These are phyloP conservation scores for Fusarium praegraminearum DNA, from an alignment of 2,329 filamentous ascomycete genomes.

Conservation along the genomic window DNA sequence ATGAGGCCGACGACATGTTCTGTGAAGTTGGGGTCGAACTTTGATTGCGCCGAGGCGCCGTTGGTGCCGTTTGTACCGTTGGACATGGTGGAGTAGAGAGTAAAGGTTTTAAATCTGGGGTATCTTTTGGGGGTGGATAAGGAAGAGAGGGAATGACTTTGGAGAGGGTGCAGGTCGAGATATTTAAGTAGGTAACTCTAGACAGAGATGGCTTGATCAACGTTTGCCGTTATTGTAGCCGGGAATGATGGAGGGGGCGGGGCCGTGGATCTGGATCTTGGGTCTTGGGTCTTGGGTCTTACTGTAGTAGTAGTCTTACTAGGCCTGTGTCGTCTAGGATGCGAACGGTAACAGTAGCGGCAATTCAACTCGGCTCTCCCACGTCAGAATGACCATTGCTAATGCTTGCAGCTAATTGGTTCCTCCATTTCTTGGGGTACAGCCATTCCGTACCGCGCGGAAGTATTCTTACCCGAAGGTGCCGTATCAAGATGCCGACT, in stretches of 20 bases:
- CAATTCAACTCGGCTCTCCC: slow-evolving; percentile 40
- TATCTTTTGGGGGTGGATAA: slow-evolving; percentile 2
- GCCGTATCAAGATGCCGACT: slow-evolving; percentile 29
- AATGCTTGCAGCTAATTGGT: slow-evolving; percentile 17
- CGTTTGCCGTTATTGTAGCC: slow-evolving; percentile 38
- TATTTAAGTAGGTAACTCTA: background rate
- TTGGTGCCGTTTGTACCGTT: slow-evolving; percentile 39
- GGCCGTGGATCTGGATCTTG: slow-evolving; percentile 27
- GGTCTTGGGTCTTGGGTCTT: background rate
- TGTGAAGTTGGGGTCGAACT: slow-evolving; percentile 83
- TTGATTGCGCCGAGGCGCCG: slow-evolving; percentile 26
- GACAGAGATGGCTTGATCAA: too few relatives aligned
- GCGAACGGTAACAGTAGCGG: slow-evolving; percentile 24
- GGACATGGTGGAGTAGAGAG: slow-evolving; percentile 24
- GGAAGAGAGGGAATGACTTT: background rate
- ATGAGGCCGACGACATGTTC: slow-evolving; percentile 78
- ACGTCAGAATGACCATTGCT: slow-evolving; percentile 32
- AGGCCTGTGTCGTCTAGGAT: too few relatives aligned
- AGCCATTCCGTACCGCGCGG: slow-evolving; percentile 8
- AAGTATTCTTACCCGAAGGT: slow-evolving; percentile 38
- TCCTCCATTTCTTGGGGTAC: slow-evolving; percentile 23
- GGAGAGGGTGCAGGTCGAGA: slow-evolving; percentile 3
- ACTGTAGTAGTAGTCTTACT: too few relatives aligned
- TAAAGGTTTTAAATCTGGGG: background rate
- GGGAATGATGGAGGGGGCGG: slow-evolving; percentile 36